Base-by-base conservation (phyloP, 805 yeast genomes). In the Metschnikowia bowlesiae region DNA sequence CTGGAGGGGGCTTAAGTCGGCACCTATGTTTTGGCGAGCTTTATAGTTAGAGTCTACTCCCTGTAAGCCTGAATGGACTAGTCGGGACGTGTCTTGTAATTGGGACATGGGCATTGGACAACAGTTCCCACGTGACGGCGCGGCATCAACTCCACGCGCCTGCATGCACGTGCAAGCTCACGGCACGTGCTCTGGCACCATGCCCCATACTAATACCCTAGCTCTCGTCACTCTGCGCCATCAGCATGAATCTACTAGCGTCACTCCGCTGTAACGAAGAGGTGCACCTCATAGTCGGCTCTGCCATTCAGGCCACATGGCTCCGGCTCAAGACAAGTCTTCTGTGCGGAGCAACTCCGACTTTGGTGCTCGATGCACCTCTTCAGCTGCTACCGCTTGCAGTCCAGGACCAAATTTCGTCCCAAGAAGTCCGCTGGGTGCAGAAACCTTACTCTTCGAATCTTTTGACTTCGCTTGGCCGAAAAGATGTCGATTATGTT, bases 391-490 rank as follows among this genome's bases (percentile, higher is more conserved):
- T 66, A 9, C 66, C 74, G 14, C 44, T 52, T 1, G 51, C 62
- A 1, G 58, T 73, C 18, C 55, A 59, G 38, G 64, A 46, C 40
- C 61, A 53, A 28, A 59, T 63, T 4, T 59, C 63, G 3, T 57
- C 61, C 9, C 62, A 65, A 8, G 56, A 63, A 8, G 60, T 75
- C 7, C 48, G 49, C 65, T 50, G 50, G 51, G 14, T 53, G 8
- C 39, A 11, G 13, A 42, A 33, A 9, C 49, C 54, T 2, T 79
- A 79, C 51, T 63, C 69, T 14, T 31, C 68, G 0, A 54, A 57
- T 2, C 85, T 82, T 59, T 67, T 89, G 36, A 68, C 73, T 1
- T 67, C 74, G 0, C 61, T 78, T 34, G 96, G 96, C 4, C 74
- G 96, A 46, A 59, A 63, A 0, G 79, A 79, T 28, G 89, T 85